Evolutionary conservation across 2,329 filamentous ascomycete genomes (phyloP).

Genomic region (Aspergillus persii): DNA sequence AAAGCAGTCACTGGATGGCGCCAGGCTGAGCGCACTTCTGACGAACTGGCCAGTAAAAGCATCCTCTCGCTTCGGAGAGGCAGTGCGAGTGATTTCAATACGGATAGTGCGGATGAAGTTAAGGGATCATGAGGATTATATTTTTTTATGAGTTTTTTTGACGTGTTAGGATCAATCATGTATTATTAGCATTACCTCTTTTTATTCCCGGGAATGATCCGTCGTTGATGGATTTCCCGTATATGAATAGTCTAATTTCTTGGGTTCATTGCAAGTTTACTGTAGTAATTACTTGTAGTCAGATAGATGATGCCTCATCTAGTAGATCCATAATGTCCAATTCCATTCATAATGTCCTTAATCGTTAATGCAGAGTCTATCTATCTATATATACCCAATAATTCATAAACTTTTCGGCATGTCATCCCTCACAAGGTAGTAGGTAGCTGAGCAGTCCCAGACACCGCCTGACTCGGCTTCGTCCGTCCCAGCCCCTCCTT

Average conservation of each 20-base stretch:
- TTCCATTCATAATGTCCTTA: too few species aligned
- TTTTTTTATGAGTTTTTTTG: not conserved
- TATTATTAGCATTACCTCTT: slow-evolving; percentile 12
- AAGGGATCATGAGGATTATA: slow-evolving; percentile 23
- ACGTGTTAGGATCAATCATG: slow-evolving; percentile 9
- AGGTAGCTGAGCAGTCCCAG: not conserved
- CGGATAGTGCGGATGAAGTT: slow-evolving; percentile 35
- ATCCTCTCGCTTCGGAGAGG: slow-evolving; percentile 36
- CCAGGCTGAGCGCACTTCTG: slow-evolving; percentile 59
- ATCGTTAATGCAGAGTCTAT: too few species aligned
- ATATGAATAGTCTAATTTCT: not conserved
- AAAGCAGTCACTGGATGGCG: slow-evolving; percentile 73
- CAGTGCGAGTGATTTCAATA: slow-evolving; percentile 38
- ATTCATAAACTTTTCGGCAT: not conserved
- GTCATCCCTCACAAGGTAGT: not conserved
- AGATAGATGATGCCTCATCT: too few species aligned
- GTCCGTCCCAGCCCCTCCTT: slow-evolving; percentile 86
- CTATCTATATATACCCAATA: not conserved
- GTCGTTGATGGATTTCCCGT: not conserved
- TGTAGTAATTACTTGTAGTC: too few species aligned
- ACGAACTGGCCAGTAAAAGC: slow-evolving; percentile 38
- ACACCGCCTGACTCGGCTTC: slow-evolving; percentile 17
- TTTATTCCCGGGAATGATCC: not conserved
- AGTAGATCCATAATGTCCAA: too few species aligned
- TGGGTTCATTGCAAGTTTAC: too few species aligned